Percentiles rank a stretch among this genome's conserved stretches.
phyloP scores from a whole-genome alignment of 1,139 yeast species.

The Debaryomyces psychrophilus region DNA sequence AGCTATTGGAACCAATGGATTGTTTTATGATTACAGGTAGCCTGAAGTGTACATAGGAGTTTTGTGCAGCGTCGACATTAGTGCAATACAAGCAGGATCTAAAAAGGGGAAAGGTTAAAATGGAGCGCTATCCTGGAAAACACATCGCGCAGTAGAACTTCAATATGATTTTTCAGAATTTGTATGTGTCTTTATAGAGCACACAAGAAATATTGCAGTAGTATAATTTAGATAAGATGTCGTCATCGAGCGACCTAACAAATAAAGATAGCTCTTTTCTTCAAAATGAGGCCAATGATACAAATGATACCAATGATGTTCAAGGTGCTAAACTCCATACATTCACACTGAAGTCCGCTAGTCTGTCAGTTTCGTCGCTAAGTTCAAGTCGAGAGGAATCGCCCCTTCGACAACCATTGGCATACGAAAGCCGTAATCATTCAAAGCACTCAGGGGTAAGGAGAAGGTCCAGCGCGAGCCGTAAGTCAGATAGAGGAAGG shows the following conservation, averaged over 20 bases:
- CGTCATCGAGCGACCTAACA: neutral
- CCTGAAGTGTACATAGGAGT: too few species aligned
- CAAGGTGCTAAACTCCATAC: neutral
- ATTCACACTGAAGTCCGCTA: neutral
- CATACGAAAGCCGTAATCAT: neutral
- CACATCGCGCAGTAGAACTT: too few species aligned
- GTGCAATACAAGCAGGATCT: too few species aligned
- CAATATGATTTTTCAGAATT: neutral
- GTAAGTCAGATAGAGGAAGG: neutral
- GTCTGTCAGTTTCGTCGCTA: neutral
- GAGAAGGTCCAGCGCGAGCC: neutral
- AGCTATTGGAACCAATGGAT: neutral
- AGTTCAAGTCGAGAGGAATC: conserved; percentile 4
- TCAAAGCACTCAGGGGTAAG: neutral
- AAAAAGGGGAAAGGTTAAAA: too few species aligned
- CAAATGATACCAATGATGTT: neutral
- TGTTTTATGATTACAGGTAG: too few species aligned
- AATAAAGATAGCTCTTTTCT: neutral
- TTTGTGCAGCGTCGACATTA: too few species aligned
- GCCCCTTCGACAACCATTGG: neutral
- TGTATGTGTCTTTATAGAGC: neutral
- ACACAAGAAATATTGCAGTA: neutral
- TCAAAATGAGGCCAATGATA: neutral
- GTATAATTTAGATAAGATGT: neutral
- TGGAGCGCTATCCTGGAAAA: too few species aligned